A percentile compares a stretch with the other conserved stretches of the same genome.
phyloP scores from a whole-genome alignment of 140 eudicot genomes.

The Flaveria floridana region DNA sequence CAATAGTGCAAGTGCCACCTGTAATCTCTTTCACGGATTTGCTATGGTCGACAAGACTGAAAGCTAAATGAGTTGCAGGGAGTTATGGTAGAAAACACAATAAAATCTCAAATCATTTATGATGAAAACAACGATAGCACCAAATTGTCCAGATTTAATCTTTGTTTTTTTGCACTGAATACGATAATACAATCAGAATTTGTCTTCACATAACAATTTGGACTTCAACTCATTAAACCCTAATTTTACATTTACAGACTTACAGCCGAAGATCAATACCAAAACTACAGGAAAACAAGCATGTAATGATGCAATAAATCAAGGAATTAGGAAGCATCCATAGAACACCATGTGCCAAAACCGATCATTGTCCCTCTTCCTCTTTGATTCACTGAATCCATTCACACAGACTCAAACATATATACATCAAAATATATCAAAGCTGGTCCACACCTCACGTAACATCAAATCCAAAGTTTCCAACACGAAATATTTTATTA shows the following conservation, averaged over 20 bases:
- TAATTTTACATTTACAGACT: slow-evolving; percentile 22
- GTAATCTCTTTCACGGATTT: slow-evolving; percentile 83
- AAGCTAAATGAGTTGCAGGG: slow-evolving; percentile 38
- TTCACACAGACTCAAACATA: slow-evolving; percentile 21
- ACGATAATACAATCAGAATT: slow-evolving; percentile 26
- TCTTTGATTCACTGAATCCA: slow-evolving; percentile 29
- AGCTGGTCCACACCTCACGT: slow-evolving; percentile 28
- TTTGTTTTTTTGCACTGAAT: slow-evolving; percentile 36
- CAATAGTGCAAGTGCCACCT: slow-evolving; percentile 41
- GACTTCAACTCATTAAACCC: neutral
- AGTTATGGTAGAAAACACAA: slow-evolving; percentile 32
- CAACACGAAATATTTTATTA: neutral
- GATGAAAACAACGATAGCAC: slow-evolving; percentile 26
- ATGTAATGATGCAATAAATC: slow-evolving; percentile 22
- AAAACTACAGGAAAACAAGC: neutral
- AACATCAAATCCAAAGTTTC: neutral
- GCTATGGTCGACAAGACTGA: slow-evolving; percentile 72
- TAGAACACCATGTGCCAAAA: slow-evolving; percentile 70
- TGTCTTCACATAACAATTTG: slow-evolving; percentile 26
- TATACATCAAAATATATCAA: neutral
- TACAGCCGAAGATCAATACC: neutral
- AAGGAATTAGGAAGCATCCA: slow-evolving; percentile 44
- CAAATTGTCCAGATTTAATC: slow-evolving; percentile 36
- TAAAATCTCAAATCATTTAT: slow-evolving; percentile 33
- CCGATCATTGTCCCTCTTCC: slow-evolving; percentile 59